A percentile compares a stretch with the other conserved stretches of the same genome.
Conservation (phyloP, 805 yeast genomes). For the Yarrowia alimentaria region DNA sequence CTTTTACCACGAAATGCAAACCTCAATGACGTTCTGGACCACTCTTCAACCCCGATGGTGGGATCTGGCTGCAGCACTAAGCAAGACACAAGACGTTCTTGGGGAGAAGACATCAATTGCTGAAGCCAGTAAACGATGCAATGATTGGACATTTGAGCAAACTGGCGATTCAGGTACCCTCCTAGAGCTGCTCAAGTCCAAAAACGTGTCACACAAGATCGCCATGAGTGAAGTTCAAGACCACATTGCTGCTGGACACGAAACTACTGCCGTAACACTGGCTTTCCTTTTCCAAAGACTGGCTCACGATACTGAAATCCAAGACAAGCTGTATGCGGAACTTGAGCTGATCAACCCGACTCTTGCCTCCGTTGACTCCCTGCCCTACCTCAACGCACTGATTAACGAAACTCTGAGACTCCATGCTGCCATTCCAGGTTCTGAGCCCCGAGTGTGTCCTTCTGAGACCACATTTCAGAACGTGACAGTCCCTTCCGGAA, state of each 20-base stretch:
- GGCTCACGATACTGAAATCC: conserved; percentile 39
- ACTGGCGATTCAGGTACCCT: conserved; percentile 10
- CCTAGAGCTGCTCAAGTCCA: conserved; percentile 3
- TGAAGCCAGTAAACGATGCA: conserved; percentile 3
- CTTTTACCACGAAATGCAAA: conserved; percentile 48
- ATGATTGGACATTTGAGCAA: conserved; percentile 12
- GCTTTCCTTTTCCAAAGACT: conserved; percentile 50
- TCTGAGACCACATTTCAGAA: neutral
- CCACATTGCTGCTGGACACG: conserved; percentile 75
- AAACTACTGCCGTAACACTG: conserved; percentile 67
- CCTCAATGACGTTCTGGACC: conserved; percentile 65
- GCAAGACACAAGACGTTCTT: neutral
- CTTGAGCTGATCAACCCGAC: neutral
- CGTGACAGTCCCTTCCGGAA: neutral
- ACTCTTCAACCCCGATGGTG: conserved; percentile 58
- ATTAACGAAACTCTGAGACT: conserved; percentile 6
- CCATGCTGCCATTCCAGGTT: conserved; percentile 15
- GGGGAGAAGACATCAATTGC: conserved; percentile 14
- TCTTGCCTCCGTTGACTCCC: neutral
- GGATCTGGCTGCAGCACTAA: conserved; percentile 46
- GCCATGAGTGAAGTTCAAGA: conserved; percentile 56
- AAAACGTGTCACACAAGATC: conserved; percentile 36
- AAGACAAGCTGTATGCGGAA: conserved; percentile 13
- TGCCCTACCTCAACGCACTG: conserved; percentile 12
- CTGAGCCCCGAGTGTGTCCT: conserved; percentile 15